Evolutionary conservation across 306 rosid species (phyloP).

Genomic region (Castanospermum australe): DNA sequence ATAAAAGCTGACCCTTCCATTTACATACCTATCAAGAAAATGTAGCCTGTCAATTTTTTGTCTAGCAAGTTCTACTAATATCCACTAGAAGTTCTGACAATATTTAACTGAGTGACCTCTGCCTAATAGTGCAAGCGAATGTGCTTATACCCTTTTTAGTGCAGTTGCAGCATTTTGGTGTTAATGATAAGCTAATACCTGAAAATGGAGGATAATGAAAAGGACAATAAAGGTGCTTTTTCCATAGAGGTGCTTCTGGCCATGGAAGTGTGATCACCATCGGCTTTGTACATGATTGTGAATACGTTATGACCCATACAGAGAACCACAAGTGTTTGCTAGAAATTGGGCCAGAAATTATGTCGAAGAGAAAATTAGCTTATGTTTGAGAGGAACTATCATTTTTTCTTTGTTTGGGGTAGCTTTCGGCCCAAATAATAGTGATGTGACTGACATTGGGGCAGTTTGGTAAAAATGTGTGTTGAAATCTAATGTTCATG

Average conservation of each 20-base stretch:
- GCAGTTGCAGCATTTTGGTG: background rate
- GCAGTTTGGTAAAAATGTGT: too few species aligned
- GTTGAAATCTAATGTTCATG: too few species aligned
- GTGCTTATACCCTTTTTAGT: background rate
- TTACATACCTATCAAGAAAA: background rate
- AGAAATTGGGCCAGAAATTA: background rate
- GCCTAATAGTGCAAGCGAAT: background rate
- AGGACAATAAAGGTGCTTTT: background rate
- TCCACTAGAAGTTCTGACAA: background rate
- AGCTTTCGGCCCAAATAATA: too few species aligned
- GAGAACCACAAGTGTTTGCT: background rate
- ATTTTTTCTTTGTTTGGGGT: too few species aligned
- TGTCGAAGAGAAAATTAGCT: too few species aligned
- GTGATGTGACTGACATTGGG: too few species aligned
- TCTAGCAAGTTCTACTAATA: background rate
- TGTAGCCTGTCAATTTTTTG: background rate
- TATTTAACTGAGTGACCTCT: background rate
- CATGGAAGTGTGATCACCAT: background rate
- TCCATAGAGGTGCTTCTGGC: background rate
- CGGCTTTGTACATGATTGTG: conserved; percentile 11
- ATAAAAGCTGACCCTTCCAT: conserved; percentile 40
- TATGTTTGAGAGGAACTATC: too few species aligned
- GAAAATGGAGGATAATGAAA: conserved; percentile 6
- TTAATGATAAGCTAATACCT: background rate
- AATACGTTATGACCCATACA: background rate